These are phyloP conservation scores for Trametes maxima DNA, from an alignment of 768 basidiomycete genomes.

Conservation along the genomic window DNA sequence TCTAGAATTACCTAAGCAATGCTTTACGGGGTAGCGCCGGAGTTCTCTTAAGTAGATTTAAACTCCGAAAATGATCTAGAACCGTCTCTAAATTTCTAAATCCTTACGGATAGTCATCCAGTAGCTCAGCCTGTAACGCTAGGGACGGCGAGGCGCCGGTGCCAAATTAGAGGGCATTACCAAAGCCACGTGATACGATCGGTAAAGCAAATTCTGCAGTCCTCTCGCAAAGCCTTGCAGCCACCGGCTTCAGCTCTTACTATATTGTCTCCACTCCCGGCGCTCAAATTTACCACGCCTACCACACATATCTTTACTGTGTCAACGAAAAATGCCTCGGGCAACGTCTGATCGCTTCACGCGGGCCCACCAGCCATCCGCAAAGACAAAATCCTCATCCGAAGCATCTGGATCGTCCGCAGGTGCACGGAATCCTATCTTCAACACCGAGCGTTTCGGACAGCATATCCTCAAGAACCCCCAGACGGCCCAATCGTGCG, in stretches of 20 bases:
- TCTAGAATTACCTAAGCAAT: background rate
- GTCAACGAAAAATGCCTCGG: slow-evolving; percentile 60
- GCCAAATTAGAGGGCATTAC: background rate
- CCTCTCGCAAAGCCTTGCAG: background rate
- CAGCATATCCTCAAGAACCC: slow-evolving; percentile 98
- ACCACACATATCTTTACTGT: background rate
- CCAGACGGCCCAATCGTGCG: slow-evolving; percentile 84
- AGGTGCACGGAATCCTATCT: slow-evolving; percentile 77
- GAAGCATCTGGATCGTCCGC: slow-evolving; percentile 42
- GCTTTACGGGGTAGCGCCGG: too few relatives aligned
- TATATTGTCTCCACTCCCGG: background rate
- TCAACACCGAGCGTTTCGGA: slow-evolving; percentile 94
- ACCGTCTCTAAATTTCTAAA: too few relatives aligned
- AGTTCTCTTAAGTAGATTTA: too few relatives aligned
- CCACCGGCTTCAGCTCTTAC: background rate
- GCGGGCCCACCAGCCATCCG: slow-evolving; percentile 62
- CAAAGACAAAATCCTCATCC: slow-evolving; percentile 53
- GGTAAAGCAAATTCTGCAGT: slow-evolving; percentile 4
- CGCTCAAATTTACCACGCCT: too few relatives aligned
- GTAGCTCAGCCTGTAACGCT: too few relatives aligned
- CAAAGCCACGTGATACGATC: slow-evolving; percentile 12
- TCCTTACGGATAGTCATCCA: too few relatives aligned
- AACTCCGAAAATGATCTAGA: too few relatives aligned
- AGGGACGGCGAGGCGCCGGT: background rate
- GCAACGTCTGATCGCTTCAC: slow-evolving; percentile 77